A percentile compares a stretch with the other conserved stretches of the same genome.
phyloP scores from a whole-genome alignment of 345 rosid species.

The Eutrema japonicum region DNA sequence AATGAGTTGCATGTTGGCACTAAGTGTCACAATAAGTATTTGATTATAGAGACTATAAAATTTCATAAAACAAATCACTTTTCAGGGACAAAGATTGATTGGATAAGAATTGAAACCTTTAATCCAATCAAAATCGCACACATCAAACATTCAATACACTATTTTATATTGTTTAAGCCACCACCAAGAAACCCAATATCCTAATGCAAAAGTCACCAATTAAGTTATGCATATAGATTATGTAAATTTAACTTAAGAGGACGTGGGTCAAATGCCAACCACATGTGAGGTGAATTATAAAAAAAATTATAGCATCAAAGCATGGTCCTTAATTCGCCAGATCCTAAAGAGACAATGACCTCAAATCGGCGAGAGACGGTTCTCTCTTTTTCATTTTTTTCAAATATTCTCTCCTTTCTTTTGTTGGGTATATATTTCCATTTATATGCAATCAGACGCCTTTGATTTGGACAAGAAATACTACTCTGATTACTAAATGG shows the following conservation, averaged over 20 bases:
- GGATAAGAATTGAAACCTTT: constrained; percentile 24
- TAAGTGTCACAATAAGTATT: background rate
- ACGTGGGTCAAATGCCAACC: constrained; percentile 42
- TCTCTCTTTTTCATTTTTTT: background rate
- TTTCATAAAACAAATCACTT: constrained; percentile 15
- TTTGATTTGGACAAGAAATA: constrained; percentile 30
- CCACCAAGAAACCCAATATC: constrained; percentile 22
- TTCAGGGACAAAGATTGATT: constrained; percentile 25
- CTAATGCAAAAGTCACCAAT: constrained; percentile 10
- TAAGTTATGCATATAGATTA: constrained; percentile 26
- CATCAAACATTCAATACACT: constrained; percentile 6
- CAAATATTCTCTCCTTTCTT: background rate
- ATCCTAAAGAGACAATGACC: constrained; percentile 25
- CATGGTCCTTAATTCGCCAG: constrained; percentile 31
- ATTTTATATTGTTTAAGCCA: constrained; percentile 4
- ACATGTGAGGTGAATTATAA: constrained; percentile 35
- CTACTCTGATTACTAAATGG: constrained; percentile 9
- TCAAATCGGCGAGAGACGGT: constrained; percentile 8
- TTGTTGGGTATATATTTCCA: constrained; percentile 21
- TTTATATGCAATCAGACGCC: constrained; percentile 17
- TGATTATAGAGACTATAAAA: background rate
- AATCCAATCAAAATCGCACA: constrained; percentile 34
- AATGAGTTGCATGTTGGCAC: background rate
- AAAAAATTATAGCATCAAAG: constrained; percentile 27
- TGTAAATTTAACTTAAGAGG: constrained; percentile 14